Percentiles rank a stretch among this genome's conserved stretches.
phyloP scores from a whole-genome alignment of 164 flowering plant species.

The Santalum album region DNA sequence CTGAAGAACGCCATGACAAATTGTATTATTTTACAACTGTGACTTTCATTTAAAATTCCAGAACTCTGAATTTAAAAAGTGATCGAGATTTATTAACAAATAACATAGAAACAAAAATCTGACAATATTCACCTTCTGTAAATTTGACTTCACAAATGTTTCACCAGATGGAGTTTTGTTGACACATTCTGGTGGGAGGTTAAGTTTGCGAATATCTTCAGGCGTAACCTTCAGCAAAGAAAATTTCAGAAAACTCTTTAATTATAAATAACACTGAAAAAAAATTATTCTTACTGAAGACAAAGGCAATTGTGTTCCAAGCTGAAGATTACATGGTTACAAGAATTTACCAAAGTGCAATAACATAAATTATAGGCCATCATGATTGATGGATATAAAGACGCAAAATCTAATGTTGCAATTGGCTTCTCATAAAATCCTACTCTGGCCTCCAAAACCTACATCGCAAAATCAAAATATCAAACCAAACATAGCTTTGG shows the following conservation, averaged over 20 bases:
- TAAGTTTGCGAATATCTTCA: conserved; percentile 71
- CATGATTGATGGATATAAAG: conserved; percentile 98
- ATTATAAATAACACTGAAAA: not conserved
- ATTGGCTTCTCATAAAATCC: conserved; percentile 97
- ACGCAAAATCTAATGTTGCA: conserved; percentile 98
- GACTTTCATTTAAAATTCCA: no score
- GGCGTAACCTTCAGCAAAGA: conserved; percentile 56
- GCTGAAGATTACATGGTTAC: no score
- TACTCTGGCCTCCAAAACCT: conserved; percentile 91
- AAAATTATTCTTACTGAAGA: not conserved
- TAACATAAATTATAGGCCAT: conserved; percentile 99
- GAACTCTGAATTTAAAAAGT: no score
- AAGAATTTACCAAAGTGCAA: conserved; percentile 71
- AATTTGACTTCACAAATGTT: conserved; percentile 73
- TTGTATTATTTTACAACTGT: not conserved
- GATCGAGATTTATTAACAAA: not conserved
- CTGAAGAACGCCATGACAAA: conserved; percentile 26
- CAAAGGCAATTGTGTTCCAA: no score
- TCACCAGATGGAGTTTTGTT: conserved; percentile 97
- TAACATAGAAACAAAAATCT: not conserved
- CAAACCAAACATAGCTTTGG: not conserved
- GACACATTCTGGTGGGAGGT: conserved; percentile 75
- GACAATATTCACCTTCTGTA: conserved; percentile 62
- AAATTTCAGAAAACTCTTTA: not conserved
- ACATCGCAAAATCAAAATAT: conserved; percentile 1